phyloP scores from a whole-genome alignment of 1,284 basidiomycete species.

The Ustilago trichophora region DNA sequence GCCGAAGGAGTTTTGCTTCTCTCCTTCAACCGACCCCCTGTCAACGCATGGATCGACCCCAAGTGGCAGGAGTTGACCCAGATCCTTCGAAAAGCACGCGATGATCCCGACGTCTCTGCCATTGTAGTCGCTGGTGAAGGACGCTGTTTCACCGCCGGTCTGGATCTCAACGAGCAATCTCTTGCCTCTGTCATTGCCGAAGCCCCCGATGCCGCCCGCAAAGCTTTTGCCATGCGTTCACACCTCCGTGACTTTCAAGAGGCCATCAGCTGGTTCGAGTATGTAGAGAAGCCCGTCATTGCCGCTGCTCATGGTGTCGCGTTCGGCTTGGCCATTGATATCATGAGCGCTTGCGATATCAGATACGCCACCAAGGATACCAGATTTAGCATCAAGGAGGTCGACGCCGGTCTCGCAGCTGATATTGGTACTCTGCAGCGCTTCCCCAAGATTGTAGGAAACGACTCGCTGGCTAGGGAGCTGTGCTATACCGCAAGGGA shows the following conservation, averaged over 20 bases:
- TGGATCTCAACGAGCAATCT: constrained; percentile 52
- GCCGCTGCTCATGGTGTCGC: constrained; percentile 80
- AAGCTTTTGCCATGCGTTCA: constrained; percentile 50
- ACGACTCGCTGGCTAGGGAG: constrained; percentile 81
- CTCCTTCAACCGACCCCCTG: constrained; percentile 57
- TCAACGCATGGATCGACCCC: constrained; percentile 60
- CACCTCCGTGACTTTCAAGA: constrained; percentile 65
- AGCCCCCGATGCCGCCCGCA: constrained; percentile 57
- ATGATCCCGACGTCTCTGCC: constrained; percentile 57
- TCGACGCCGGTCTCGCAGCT: constrained; percentile 86
- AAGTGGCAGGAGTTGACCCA: constrained; percentile 60
- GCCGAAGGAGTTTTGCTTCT: constrained; percentile 56
- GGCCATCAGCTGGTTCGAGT: constrained; percentile 68
- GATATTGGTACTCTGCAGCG: constrained; percentile 89
- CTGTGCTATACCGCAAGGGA: constrained; percentile 79
- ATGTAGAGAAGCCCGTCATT: constrained; percentile 84
- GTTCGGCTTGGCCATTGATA: constrained; percentile 79
- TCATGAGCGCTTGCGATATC: constrained; percentile 82
- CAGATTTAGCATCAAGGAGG: constrained; percentile 84
- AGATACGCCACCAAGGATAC: constrained; percentile 76
- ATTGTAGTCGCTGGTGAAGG: constrained; percentile 63
- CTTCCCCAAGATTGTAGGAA: constrained; percentile 82
- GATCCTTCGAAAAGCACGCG: constrained; percentile 53
- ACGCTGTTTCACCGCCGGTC: constrained; percentile 64
- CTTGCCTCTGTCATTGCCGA: constrained; percentile 25